phyloP scores from a whole-genome alignment of 768 basidiomycete species.

The Amanita fuliginea region DNA sequence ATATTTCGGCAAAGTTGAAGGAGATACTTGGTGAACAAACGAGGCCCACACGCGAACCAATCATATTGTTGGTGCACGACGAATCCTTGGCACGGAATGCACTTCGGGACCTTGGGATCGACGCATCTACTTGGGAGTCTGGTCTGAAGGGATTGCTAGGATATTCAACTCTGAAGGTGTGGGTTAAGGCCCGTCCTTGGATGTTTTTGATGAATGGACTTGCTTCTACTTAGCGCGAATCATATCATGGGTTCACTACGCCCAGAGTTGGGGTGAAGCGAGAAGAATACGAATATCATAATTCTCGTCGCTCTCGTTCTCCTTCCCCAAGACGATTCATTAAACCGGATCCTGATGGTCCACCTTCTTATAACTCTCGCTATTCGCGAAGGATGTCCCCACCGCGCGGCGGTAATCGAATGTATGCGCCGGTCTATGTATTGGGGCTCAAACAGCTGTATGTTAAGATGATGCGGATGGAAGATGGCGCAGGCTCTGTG shows the following conservation, averaged over 20 bases:
- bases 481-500: constrained; percentile 10
- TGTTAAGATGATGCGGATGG: constrained; percentile 25
- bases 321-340: constrained; percentile 6
- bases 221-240: not conserved
- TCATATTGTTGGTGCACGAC: constrained; percentile 37
- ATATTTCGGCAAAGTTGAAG: constrained; percentile 11
- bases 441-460: constrained; percentile 31
- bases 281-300: not conserved
- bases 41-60: constrained; percentile 15
- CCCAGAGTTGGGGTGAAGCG: not conserved
- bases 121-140: constrained; percentile 27
- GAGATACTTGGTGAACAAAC: constrained; percentile 13
- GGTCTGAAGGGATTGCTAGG: constrained; percentile 23
- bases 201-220: not conserved
- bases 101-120: constrained; percentile 28
- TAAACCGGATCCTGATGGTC: constrained; percentile 3
- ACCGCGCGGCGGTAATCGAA: not conserved
- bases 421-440: constrained; percentile 23
- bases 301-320: constrained; percentile 12
- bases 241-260: not conserved
- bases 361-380: not conserved
- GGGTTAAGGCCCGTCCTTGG: not conserved
- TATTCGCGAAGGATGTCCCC: constrained; percentile 1
- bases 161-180: constrained; percentile 11
- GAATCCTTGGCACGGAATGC: constrained; percentile 26